Percentiles rank a stretch among this genome's conserved stretches.
phyloP scores from a whole-genome alignment of 1,139 yeast genomes.

The Zygoascus sp. region DNA sequence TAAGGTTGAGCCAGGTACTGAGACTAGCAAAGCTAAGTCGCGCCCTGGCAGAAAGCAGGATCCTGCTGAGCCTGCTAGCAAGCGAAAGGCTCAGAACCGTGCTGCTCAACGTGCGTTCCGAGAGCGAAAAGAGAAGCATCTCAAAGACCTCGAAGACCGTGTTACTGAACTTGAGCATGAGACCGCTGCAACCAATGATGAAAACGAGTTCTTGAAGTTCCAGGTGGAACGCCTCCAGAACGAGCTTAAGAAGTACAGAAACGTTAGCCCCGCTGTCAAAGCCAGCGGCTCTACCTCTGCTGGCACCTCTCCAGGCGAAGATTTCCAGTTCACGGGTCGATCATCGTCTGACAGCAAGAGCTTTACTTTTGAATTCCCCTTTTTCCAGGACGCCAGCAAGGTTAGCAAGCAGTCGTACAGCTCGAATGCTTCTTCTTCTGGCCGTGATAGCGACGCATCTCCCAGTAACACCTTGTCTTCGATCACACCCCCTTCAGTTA shows the following conservation, averaged over 20 bases:
- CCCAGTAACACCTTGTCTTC: slow-evolving; percentile 5
- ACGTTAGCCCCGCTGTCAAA: not conserved
- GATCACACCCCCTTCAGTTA: slow-evolving; percentile 6
- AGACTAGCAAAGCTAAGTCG: slow-evolving; percentile 10
- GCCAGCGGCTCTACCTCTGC: not conserved
- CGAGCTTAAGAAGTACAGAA: slow-evolving; percentile 57
- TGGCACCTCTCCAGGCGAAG: slow-evolving; percentile 3
- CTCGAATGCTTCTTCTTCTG: slow-evolving; percentile 11
- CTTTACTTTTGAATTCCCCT: slow-evolving; percentile 43
- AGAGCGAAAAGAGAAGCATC: slow-evolving; percentile 83
- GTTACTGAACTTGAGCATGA: slow-evolving; percentile 68
- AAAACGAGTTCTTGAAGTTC: slow-evolving; percentile 65
- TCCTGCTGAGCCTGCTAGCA: slow-evolving; percentile 73
- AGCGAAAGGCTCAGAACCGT: slow-evolving; percentile 93
- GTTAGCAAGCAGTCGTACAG: not conserved
- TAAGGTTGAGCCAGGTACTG: not conserved
- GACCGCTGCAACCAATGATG: slow-evolving; percentile 58
- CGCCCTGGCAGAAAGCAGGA: slow-evolving; percentile 72
- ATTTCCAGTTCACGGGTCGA: not conserved
- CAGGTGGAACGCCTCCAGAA: slow-evolving; percentile 72
- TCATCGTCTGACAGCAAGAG: slow-evolving; percentile 1
- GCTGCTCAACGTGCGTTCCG: slow-evolving; percentile 97
- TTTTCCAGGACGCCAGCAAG: slow-evolving; percentile 21
- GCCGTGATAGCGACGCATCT: not conserved
- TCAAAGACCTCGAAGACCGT: slow-evolving; percentile 80